Conservation (phyloP, 1,284 basidiomycete species). For the Malassezia arunalokei region DNA sequence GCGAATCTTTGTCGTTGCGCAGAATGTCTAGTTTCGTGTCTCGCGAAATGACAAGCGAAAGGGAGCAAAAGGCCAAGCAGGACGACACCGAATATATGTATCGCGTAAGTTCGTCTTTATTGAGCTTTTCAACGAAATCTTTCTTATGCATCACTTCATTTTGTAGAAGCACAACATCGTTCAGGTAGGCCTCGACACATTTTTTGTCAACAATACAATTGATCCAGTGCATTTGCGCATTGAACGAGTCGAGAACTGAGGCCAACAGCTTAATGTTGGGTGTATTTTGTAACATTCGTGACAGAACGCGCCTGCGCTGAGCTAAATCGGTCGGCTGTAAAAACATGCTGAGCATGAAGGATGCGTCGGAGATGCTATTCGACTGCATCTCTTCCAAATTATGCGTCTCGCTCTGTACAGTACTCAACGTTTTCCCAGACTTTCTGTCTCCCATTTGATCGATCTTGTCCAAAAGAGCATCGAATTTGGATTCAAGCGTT, state of each 20-base stretch:
- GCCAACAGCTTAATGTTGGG: conserved; percentile 19
- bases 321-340: conserved; percentile 16
- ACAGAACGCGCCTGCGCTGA: conserved; percentile 19
- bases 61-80: background rate
- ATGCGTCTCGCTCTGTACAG: background rate
- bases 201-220: conserved; percentile 20
- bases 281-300: conserved; percentile 18
- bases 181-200: conserved; percentile 13
- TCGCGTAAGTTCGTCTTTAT: background rate
- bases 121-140: background rate
- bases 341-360: conserved; percentile 9
- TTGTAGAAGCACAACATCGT: conserved; percentile 8
- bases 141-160: background rate
- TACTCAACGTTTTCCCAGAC: background rate
- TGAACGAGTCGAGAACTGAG: conserved; percentile 19
- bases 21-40: conserved; percentile 15
- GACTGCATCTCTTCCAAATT: background rate
- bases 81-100: conserved; percentile 1
- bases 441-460: conserved; percentile 9
- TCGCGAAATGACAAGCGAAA: conserved; percentile 4
- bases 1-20: conserved; percentile 11
- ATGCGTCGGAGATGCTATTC: background rate
- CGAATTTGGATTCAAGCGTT: conserved; percentile 27
- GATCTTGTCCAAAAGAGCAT: conserved; percentile 20
- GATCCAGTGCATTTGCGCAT: conserved; percentile 26